phyloP scores from a whole-genome alignment of 1,284 basidiomycete species.

The Phlebopus sp. region DNA sequence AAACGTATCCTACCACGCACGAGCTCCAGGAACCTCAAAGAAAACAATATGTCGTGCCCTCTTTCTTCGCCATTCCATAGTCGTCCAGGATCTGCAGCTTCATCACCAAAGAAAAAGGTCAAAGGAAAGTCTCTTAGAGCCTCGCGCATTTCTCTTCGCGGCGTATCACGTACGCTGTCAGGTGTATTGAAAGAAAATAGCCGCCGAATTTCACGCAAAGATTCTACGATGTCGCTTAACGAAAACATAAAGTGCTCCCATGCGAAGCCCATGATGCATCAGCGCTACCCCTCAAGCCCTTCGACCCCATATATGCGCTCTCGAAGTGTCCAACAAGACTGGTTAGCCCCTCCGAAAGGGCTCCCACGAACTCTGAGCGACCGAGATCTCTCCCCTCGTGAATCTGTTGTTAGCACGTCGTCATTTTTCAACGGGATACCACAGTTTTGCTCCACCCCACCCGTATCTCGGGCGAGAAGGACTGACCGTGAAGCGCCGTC shows the following conservation, averaged over 20 bases:
- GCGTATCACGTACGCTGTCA: constrained; percentile 26
- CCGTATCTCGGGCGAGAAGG: constrained; percentile 1
- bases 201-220: constrained; percentile 15
- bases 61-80: constrained; percentile 38
- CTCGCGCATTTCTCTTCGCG: constrained; percentile 13
- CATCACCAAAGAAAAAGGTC: constrained; percentile 37
- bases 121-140: constrained; percentile 6
- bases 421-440: constrained; percentile 21
- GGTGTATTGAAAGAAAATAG: constrained; percentile 18
- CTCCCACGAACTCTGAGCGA: background rate
- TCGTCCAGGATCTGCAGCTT: constrained; percentile 39
- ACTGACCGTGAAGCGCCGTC: background rate
- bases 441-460: constrained; percentile 26
- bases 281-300: constrained; percentile 21
- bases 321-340: constrained; percentile 11
- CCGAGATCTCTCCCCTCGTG: constrained; percentile 3
- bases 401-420: constrained; percentile 3
- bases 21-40: constrained; percentile 46
- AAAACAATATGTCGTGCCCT: constrained; percentile 33
- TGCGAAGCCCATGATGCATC: constrained; percentile 13
- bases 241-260: constrained; percentile 1
- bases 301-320: constrained; percentile 29
- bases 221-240: constrained; percentile 20
- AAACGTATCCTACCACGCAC: constrained; percentile 45
- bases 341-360: constrained; percentile 10